Percentiles rank a stretch among this genome's conserved stretches.
phyloP scores from a whole-genome alignment of 345 rosid species.

The Excoecaria cochinchinensis region DNA sequence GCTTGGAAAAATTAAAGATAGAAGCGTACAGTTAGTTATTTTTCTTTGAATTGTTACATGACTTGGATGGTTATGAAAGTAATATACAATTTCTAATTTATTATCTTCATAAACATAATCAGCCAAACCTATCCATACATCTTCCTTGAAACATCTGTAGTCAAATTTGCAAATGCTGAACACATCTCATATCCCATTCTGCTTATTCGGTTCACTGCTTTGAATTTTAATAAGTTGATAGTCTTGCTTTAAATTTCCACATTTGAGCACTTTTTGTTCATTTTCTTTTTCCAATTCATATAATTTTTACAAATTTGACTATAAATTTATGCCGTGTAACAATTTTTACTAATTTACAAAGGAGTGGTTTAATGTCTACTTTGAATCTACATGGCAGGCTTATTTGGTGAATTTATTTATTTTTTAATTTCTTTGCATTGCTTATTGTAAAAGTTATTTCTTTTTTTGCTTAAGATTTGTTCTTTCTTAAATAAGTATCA shows the following conservation, averaged over 20 bases:
- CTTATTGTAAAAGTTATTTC: background rate
- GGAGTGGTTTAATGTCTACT: background rate
- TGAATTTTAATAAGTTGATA: background rate
- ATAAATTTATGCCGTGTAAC: background rate
- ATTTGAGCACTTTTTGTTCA: background rate
- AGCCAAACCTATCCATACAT: background rate
- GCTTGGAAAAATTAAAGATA: background rate
- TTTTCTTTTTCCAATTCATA: no score
- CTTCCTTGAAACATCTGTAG: background rate
- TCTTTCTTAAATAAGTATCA: background rate
- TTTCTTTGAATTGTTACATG: background rate
- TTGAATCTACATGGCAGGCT: background rate
- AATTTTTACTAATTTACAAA: background rate
- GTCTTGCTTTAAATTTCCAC: background rate
- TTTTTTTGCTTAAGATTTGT: background rate
- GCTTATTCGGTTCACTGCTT: background rate
- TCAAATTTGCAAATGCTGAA: background rate
- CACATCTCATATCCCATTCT: background rate
- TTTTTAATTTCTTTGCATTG: background rate
- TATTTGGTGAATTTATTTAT: background rate
- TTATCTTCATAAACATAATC: background rate
- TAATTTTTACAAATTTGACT: no score
- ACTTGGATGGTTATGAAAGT: background rate
- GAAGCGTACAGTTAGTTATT: background rate
- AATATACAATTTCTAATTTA: background rate